Evolutionary conservation across 371 early-diverging fungal genomes (phyloP).

Genomic region (Lichtheimia ornata): DNA sequence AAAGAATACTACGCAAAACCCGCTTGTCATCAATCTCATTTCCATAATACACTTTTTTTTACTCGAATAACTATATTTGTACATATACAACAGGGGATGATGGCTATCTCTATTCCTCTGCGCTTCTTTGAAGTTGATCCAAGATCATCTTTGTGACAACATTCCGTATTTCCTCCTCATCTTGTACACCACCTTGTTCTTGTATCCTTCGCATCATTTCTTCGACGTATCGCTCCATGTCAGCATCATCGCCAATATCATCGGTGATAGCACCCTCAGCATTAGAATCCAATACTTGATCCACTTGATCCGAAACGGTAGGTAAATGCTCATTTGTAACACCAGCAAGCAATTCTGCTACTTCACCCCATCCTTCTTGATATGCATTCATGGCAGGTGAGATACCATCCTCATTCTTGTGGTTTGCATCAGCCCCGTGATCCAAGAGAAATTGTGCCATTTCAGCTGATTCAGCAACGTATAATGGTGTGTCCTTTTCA

Average conservation of each 20-base stretch:
- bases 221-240: slow-evolving; percentile 26
- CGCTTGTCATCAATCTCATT: too few relatives aligned
- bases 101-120: too few relatives aligned
- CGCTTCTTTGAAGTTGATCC: slow-evolving; percentile 30
- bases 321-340: slow-evolving; percentile 35
- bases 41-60: too few relatives aligned
- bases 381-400: slow-evolving; percentile 42
- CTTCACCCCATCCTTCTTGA: slow-evolving; percentile 45
- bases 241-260: slow-evolving; percentile 17
- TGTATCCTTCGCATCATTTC: slow-evolving; percentile 33
- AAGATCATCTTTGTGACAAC: slow-evolving; percentile 42
- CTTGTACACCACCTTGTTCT: slow-evolving; percentile 38
- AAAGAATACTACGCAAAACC: too few relatives aligned
- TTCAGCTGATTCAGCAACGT: slow-evolving; percentile 76
- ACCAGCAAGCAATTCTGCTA: slow-evolving; percentile 34
- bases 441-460: slow-evolving; percentile 72
- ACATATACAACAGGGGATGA: too few relatives aligned
- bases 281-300: slow-evolving; percentile 15
- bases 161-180: slow-evolving; percentile 45
- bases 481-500: slow-evolving; percentile 88
- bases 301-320: slow-evolving; percentile 18
- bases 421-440: slow-evolving; percentile 70
- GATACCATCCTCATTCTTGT: slow-evolving; percentile 64
- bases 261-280: background rate
- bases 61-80: too few relatives aligned